Conservation (phyloP, 2,329 filamentous ascomycete species). For the Chaetomium strumarium region DNA sequence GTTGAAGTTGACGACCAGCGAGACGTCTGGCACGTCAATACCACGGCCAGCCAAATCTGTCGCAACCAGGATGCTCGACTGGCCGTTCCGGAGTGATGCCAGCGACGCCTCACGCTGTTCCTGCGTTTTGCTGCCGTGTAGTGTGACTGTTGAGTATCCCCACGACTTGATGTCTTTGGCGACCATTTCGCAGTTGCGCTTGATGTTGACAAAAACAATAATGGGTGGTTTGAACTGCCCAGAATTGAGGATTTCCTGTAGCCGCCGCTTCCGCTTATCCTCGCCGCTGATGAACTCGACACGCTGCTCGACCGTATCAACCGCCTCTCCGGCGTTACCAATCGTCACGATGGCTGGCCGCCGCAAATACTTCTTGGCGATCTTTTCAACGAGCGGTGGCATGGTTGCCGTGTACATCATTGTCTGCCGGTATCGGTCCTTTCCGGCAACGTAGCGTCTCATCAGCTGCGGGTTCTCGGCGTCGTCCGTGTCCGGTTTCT, state of each 20-base stretch:
- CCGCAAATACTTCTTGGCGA: conserved; percentile 93
- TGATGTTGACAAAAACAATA: conserved; percentile 99
- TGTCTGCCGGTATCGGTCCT: conserved; percentile 84
- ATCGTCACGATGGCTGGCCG: conserved; percentile 92
- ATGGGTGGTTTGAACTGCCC: conserved; percentile 81
- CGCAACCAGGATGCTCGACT: conserved; percentile 83
- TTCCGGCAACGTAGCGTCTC: conserved; percentile 68
- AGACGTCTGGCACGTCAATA: conserved; percentile 95
- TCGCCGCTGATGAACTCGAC: conserved; percentile 88
- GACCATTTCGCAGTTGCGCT: conserved; percentile 94
- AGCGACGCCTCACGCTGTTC: conserved; percentile 95
- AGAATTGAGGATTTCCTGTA: conserved; percentile 81
- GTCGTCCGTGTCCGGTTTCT: conserved; percentile 90
- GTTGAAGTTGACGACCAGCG: conserved; percentile 96
- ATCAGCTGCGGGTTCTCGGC: conserved; percentile 84
- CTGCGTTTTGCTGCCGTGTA: conserved; percentile 95
- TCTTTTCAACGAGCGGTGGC: conserved; percentile 85
- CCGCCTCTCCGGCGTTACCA: conserved; percentile 88
- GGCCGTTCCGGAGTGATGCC: conserved; percentile 71
- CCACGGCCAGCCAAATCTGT: conserved; percentile 93
- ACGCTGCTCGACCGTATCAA: conserved; percentile 95
- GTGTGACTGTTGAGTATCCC: conserved; percentile 82
- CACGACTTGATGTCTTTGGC: conserved; percentile 90
- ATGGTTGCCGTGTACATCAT: conserved; percentile 99
- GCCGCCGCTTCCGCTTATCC: conserved; percentile 92